Evolutionary conservation across 164 flowering plant genomes (phyloP).

Genomic region (Taxillus chinensis): DNA sequence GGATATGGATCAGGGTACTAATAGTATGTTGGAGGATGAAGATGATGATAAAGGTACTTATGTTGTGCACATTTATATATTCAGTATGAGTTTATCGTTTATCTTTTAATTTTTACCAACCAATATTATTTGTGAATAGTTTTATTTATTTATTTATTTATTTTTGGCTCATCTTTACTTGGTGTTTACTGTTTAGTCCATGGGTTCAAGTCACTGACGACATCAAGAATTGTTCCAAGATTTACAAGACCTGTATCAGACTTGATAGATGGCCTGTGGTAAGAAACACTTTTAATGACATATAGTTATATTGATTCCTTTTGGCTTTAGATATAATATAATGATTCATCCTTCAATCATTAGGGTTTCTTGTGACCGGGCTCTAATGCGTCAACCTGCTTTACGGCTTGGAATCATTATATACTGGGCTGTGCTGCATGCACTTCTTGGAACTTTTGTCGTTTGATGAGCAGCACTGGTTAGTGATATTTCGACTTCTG

Average conservation of each 20-base stretch:
- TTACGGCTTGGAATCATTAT: conserved; percentile 74
- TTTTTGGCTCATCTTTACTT: neutral
- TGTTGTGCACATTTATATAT: neutral
- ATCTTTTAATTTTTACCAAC: neutral
- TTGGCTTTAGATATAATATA: no score
- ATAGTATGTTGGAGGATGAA: conserved; percentile 48
- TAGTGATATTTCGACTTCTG: conserved; percentile 7
- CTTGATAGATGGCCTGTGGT: conserved; percentile 95
- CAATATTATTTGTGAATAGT: neutral
- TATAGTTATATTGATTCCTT: neutral
- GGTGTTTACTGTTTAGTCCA: conserved; percentile 36
- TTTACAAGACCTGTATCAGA: conserved; percentile 77
- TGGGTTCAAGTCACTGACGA: conserved; percentile 89
- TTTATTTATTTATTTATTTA: neutral
- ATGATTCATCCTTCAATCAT: neutral
- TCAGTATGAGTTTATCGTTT: neutral
- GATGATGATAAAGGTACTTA: conserved; percentile 91
- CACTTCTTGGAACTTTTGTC: conserved; percentile 57
- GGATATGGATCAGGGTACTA: conserved; percentile 45
- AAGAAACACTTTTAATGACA: conserved; percentile 9
- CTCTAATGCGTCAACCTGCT: conserved; percentile 90
- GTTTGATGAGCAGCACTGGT: conserved; percentile 41
- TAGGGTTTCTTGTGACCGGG: conserved; percentile 96
- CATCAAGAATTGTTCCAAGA: conserved; percentile 80
- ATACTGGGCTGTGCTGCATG: conserved; percentile 79